These are phyloP conservation scores for Gossypium arboreum DNA, from an alignment of 345 rosid species.

Conservation along the genomic window DNA sequence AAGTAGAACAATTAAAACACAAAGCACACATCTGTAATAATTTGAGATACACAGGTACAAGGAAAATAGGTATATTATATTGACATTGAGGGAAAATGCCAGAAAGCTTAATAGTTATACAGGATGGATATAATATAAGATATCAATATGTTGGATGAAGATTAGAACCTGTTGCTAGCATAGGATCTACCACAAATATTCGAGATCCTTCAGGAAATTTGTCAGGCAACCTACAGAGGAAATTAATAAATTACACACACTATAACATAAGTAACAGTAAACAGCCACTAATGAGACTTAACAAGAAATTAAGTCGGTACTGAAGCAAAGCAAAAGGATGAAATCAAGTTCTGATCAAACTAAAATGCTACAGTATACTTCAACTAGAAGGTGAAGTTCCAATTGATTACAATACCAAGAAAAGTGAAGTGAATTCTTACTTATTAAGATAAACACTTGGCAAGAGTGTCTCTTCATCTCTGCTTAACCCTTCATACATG, in stretches of 20 bases:
- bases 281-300: not conserved
- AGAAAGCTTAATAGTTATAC: not conserved
- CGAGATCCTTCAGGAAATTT: slow-evolving; percentile 58
- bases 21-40: not conserved
- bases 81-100: not conserved
- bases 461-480: slow-evolving; percentile 85
- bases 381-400: not conserved
- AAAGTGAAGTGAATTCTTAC: slow-evolving; percentile 39
- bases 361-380: not conserved
- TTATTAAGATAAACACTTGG: slow-evolving; percentile 80
- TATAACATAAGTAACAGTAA: not conserved
- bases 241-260: not conserved
- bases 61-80: not conserved
- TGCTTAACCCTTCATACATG: slow-evolving; percentile 52
- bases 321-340: not conserved
- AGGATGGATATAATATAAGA: not conserved
- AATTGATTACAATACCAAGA: not conserved
- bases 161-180: slow-evolving; percentile 78
- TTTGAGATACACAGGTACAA: not conserved
- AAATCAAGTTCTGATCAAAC: not conserved
- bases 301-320: not conserved
- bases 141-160: not conserved
- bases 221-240: slow-evolving; percentile 67
- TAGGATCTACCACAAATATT: slow-evolving; percentile 86
- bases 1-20: not conserved